These are phyloP conservation scores for Breviolum minutum DNA, from an alignment of 73 alveolate genomes.

Conservation along the genomic window DNA sequence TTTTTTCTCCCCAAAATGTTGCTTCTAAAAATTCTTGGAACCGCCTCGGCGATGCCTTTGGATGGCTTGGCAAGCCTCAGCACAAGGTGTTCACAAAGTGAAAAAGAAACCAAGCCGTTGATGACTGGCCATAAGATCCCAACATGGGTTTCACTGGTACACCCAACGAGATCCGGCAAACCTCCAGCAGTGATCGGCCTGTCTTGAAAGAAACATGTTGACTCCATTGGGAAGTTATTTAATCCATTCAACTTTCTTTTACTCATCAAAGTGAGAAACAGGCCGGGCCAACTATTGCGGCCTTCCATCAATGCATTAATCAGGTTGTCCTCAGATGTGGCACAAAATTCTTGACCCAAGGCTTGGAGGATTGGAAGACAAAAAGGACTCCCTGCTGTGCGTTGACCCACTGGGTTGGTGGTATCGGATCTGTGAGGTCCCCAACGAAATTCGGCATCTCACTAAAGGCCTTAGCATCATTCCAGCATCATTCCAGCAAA, in stretches of 20 bases:
- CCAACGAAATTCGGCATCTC: slow-evolving; percentile 87
- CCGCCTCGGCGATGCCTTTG: slow-evolving; percentile 96
- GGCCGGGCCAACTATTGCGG: slow-evolving; percentile 34
- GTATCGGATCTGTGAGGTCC: not conserved
- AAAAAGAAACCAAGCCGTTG: too few species aligned
- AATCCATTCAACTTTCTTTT: not conserved
- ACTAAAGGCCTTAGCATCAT: slow-evolving; percentile 50
- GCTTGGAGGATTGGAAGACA: not conserved
- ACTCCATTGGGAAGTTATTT: not conserved
- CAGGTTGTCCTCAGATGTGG: slow-evolving; percentile 32
- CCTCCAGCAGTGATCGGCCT: slow-evolving; percentile 62
- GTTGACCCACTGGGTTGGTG: not conserved
- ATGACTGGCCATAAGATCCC: not conserved
- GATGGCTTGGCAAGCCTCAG: slow-evolving; percentile 98
- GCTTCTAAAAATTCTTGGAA: not conserved
- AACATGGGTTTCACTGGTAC: slow-evolving; percentile 99
- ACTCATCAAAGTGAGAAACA: not conserved
- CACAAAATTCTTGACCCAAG: too few species aligned
- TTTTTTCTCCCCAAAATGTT: not conserved
- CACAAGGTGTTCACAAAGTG: too few species aligned
- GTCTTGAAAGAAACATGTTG: not conserved
- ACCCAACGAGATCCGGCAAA: slow-evolving; percentile 96
- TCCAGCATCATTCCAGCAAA: not conserved
- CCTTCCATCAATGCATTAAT: slow-evolving; percentile 59
- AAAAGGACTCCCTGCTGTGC: too few species aligned